Conservation (phyloP, 2,329 filamentous ascomycete species). For the Sporothrix brasiliensis region DNA sequence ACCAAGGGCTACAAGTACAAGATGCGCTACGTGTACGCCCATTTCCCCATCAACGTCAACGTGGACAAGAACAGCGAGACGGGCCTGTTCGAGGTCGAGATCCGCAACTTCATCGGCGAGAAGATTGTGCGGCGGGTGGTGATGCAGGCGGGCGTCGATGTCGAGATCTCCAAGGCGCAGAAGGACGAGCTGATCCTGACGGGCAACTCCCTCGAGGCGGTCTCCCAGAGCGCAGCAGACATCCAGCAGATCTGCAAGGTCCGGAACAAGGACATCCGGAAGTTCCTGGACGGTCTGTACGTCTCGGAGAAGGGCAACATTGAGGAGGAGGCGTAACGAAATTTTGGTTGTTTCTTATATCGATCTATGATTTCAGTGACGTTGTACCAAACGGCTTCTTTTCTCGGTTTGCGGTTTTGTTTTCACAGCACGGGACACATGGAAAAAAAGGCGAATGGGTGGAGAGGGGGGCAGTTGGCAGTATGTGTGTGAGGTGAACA, state of each 20-base stretch:
- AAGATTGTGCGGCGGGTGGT: slow-evolving; percentile 94
- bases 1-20: slow-evolving; percentile 99
- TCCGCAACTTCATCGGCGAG: slow-evolving; percentile 99
- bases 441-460: background rate
- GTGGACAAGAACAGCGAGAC: slow-evolving; percentile 94
- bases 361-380: slow-evolving; percentile 19
- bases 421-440: slow-evolving; percentile 26
- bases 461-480: background rate
- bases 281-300: slow-evolving; percentile 99
- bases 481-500: background rate
- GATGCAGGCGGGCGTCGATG: slow-evolving; percentile 88
- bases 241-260: slow-evolving; percentile 99
- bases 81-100: slow-evolving; percentile 88
- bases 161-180: slow-evolving; percentile 84
- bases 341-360: slow-evolving; percentile 20
- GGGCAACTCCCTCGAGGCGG: slow-evolving; percentile 95
- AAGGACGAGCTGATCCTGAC: slow-evolving; percentile 96
- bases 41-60: slow-evolving; percentile 99
- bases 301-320: slow-evolving; percentile 99
- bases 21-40: slow-evolving; percentile 99
- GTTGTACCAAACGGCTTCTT: slow-evolving; percentile 34
- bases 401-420: slow-evolving; percentile 26
- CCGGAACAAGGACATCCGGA: slow-evolving; percentile 99
- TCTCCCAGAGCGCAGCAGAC: slow-evolving; percentile 97
- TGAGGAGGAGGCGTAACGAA: slow-evolving; percentile 59